Evolutionary conservation across 495 filamentous ascomycete genomes (phyloP).

Genomic region (Tuber brumale): DNA sequence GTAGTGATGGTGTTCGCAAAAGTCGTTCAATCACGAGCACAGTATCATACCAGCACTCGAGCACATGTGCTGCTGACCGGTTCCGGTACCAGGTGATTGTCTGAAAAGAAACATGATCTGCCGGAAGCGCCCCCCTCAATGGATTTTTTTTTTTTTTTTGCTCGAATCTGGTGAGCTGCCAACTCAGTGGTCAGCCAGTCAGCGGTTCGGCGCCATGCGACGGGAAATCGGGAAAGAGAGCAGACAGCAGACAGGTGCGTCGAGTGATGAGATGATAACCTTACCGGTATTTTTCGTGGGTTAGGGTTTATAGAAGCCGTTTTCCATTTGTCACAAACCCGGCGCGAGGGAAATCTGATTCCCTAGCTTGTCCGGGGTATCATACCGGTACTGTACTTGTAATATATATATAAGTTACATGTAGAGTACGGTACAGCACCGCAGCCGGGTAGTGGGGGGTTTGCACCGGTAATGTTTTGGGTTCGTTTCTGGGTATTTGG

Average conservation of each 20-base stretch:
- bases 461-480: background rate
- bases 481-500: too few relatives aligned
- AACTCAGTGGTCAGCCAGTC: background rate
- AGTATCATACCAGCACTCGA: background rate
- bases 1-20: too few relatives aligned
- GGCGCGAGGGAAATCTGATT: background rate
- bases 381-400: too few relatives aligned
- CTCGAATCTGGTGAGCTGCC: background rate
- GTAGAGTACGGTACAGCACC: too few relatives aligned
- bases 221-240: background rate
- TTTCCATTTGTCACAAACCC: background rate
- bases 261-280: background rate
- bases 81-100: background rate
- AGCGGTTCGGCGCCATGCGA: background rate
- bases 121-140: background rate
- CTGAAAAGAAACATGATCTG: background rate
- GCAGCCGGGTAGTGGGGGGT: background rate
- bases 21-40: background rate
- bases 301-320: background rate
- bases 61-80: background rate
- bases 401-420: background rate
- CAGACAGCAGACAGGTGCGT: background rate
- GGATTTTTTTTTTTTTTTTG: background rate
- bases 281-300: background rate
- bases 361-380: background rate